These are phyloP conservation scores for Starmerella potacharoeniae DNA, from an alignment of 805 yeast species.

Conservation along the genomic window DNA sequence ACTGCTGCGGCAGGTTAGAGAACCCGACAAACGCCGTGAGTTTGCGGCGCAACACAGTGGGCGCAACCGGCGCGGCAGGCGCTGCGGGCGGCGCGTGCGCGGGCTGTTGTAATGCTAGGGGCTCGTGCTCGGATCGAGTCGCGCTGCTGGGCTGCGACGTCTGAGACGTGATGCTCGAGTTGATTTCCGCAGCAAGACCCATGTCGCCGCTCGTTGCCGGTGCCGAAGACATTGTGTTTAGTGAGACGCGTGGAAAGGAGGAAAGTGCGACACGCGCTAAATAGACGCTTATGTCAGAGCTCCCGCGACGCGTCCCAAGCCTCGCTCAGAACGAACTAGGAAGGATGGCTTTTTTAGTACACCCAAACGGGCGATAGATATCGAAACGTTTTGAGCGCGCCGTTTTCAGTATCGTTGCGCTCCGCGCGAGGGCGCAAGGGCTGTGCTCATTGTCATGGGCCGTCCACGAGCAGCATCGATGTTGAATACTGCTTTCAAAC, in stretches of 20 bases:
- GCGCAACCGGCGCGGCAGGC: slow-evolving; percentile 13
- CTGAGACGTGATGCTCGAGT: slow-evolving; percentile 3
- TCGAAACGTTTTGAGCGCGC: too few relatives aligned
- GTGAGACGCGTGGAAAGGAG: slow-evolving; percentile 1
- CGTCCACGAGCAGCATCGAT: too few relatives aligned
- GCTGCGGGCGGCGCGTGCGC: slow-evolving; percentile 4
- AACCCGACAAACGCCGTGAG: slow-evolving; percentile 91
- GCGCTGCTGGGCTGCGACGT: not conserved
- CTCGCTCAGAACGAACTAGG: not conserved
- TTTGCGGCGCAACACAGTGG: slow-evolving; percentile 66
- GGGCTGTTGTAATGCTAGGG: slow-evolving; percentile 1
- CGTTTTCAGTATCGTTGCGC: too few relatives aligned
- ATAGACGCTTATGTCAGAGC: not conserved
- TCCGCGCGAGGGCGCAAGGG: too few relatives aligned
- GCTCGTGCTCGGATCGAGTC: not conserved
- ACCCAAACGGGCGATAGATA: not conserved
- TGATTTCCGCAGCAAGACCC: not conserved
- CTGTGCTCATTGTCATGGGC: too few relatives aligned
- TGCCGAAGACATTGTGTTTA: not conserved
- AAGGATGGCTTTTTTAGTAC: not conserved
- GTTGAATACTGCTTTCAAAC: too few relatives aligned
- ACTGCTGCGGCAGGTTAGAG: slow-evolving; percentile 94
- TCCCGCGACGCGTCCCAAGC: not conserved
- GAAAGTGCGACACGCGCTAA: not conserved
- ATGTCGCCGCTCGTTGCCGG: not conserved